phyloP scores from a whole-genome alignment of 768 basidiomycete genomes.

The Auriculariales sp. region DNA sequence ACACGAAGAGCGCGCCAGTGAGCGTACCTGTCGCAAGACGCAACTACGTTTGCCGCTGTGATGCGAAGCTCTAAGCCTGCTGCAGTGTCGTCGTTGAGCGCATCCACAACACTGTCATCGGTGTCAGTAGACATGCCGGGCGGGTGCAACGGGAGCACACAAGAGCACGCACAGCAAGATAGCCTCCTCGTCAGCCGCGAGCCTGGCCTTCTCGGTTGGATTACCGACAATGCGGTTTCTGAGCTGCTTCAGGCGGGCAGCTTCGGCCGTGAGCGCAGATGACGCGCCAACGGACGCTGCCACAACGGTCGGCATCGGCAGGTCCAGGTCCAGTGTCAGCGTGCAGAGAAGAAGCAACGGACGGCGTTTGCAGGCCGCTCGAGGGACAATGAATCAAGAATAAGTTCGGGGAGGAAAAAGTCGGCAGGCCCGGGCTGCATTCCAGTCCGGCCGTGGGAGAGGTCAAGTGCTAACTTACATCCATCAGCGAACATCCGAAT shows the following conservation, averaged over 20 bases:
- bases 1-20: not conserved
- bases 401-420: no score
- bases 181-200: constrained; percentile 42
- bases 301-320: no score
- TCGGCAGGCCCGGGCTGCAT: no score
- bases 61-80: constrained; percentile 32
- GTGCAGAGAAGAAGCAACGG: no score
- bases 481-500: no score
- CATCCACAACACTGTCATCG: constrained; percentile 41
- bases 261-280: no score
- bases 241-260: constrained; percentile 42
- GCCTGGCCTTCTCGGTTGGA: constrained; percentile 47
- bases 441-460: no score
- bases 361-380: no score
- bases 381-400: no score
- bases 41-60: constrained; percentile 62
- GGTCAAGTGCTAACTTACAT: no score
- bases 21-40: constrained; percentile 56
- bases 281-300: no score
- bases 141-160: not conserved
- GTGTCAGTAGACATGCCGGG: not conserved
- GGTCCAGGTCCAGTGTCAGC: no score
- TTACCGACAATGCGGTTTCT: constrained; percentile 75
- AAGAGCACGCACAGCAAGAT: constrained; percentile 33
- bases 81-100: constrained; percentile 30